Evolutionary conservation across 257 asterid genomes (phyloP).

Genomic region (Lavandula angustifolia): DNA sequence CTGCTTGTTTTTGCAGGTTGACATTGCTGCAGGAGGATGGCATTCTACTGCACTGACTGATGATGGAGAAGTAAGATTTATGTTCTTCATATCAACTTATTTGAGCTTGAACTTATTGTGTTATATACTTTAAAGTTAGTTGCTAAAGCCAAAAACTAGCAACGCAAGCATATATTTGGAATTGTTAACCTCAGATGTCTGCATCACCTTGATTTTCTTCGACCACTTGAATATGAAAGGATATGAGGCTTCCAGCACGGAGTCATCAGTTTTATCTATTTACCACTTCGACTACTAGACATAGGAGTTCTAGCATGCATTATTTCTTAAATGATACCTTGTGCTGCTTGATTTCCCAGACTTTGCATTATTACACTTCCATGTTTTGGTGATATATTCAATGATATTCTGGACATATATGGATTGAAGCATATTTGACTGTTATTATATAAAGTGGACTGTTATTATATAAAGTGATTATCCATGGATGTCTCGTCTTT

Average conservation of each 20-base stretch:
- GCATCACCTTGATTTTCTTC: constrained; percentile 11
- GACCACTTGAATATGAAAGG: not conserved
- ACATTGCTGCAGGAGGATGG: constrained; percentile 99
- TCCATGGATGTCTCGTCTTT: constrained; percentile 14
- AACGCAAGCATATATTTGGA: not conserved
- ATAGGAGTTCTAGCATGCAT: not conserved
- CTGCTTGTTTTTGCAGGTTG: constrained; percentile 60
- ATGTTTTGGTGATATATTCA: not conserved
- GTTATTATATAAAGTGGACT: not conserved
- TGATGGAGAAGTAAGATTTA: constrained; percentile 75
- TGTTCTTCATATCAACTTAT: constrained; percentile 7
- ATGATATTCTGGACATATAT: not conserved
- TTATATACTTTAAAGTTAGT: not conserved
- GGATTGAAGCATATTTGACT: not conserved
- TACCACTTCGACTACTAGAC: not conserved
- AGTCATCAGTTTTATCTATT: not conserved
- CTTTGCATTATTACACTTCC: not conserved
- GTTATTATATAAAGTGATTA: not conserved
- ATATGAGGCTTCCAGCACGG: not conserved
- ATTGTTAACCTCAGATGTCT: constrained; percentile 6
- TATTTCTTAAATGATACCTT: not conserved
- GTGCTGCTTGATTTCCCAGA: constrained; percentile 14
- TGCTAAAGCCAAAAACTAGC: constrained; percentile 4
- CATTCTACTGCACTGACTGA: constrained; percentile 95
- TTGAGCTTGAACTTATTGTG: not conserved